These are phyloP conservation scores for Aspergillus affinis DNA, from an alignment of 495 filamentous ascomycete species.

Conservation along the genomic window DNA sequence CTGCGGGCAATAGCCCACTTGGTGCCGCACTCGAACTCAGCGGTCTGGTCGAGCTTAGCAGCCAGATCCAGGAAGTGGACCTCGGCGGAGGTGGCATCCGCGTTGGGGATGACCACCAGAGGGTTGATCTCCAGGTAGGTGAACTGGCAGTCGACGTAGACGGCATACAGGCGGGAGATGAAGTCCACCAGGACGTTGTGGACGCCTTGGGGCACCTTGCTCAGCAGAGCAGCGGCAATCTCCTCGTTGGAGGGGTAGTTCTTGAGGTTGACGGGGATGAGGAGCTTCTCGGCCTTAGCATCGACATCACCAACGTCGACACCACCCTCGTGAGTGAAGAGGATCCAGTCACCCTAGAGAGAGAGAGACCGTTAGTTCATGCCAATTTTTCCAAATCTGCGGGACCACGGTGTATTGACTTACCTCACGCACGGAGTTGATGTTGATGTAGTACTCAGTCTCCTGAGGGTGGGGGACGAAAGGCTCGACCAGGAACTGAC, in stretches of 20 bases:
- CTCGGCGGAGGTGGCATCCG: constrained; percentile 82
- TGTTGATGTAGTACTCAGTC: constrained; percentile 99
- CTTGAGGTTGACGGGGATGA: constrained; percentile 92
- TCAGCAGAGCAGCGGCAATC: constrained; percentile 79
- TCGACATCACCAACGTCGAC: constrained; percentile 99
- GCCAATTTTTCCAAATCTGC: neutral
- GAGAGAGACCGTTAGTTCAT: constrained; percentile 13
- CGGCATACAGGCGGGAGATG: constrained; percentile 88
- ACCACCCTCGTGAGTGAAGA: constrained; percentile 99
- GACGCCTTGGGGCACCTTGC: constrained; percentile 89
- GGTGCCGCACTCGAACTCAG: constrained; percentile 97
- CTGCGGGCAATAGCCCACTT: constrained; percentile 97
- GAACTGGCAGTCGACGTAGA: constrained; percentile 99
- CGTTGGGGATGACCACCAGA: constrained; percentile 95
- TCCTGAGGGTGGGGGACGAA: constrained; percentile 91
- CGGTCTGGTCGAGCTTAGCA: constrained; percentile 98
- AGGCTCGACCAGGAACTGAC: constrained; percentile 96
- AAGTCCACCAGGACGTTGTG: constrained; percentile 99
- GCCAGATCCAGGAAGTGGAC: constrained; percentile 98
- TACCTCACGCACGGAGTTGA: constrained; percentile 88
- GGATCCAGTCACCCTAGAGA: constrained; percentile 93
- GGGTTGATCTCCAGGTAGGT: constrained; percentile 99
- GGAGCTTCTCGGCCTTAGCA: constrained; percentile 95
- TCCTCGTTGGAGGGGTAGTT: constrained; percentile 96
- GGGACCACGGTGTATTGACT: constrained; percentile 31